Conservation (phyloP, 139 green algal genomes). For the Micractinium conductrix region DNA sequence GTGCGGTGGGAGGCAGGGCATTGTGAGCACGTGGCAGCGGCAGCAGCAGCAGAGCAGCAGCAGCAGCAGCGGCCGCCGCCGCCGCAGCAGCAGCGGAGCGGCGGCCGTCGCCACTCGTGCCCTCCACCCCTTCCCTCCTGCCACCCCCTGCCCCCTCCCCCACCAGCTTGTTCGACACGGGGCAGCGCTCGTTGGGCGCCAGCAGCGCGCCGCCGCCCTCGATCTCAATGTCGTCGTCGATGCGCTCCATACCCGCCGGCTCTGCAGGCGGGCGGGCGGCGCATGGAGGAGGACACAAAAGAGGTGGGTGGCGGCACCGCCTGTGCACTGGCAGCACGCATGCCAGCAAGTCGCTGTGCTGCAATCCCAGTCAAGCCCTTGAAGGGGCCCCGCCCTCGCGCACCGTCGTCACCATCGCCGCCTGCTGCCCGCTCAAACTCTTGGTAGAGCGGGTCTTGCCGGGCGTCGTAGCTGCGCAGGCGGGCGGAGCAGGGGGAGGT, state of each 20-base stretch:
- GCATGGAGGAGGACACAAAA: background rate
- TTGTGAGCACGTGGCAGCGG: background rate
- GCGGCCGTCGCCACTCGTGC: background rate
- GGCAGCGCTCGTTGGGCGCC: slow-evolving; percentile 38
- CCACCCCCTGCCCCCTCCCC: background rate
- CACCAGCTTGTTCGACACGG: slow-evolving; percentile 28
- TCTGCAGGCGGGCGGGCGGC: no score
- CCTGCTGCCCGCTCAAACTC: background rate
- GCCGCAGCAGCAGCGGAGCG: background rate
- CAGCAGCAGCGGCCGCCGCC: no score
- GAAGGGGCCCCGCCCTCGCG: background rate
- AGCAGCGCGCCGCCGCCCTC: slow-evolving; percentile 9
- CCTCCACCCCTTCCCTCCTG: background rate
- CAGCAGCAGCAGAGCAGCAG: background rate
- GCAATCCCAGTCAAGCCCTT: background rate
- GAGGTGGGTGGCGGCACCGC: background rate
- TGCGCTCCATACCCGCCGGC: background rate
- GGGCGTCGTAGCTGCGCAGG: background rate
- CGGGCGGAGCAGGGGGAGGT: background rate
- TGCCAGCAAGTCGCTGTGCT: no score
- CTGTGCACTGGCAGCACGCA: background rate
- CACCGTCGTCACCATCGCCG: background rate
- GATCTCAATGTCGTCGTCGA: slow-evolving; percentile 48
- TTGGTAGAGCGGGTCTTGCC: background rate
- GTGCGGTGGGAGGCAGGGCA: background rate